Conservation (phyloP, 257 asterid genomes). For the Voacanga thouarsii region DNA sequence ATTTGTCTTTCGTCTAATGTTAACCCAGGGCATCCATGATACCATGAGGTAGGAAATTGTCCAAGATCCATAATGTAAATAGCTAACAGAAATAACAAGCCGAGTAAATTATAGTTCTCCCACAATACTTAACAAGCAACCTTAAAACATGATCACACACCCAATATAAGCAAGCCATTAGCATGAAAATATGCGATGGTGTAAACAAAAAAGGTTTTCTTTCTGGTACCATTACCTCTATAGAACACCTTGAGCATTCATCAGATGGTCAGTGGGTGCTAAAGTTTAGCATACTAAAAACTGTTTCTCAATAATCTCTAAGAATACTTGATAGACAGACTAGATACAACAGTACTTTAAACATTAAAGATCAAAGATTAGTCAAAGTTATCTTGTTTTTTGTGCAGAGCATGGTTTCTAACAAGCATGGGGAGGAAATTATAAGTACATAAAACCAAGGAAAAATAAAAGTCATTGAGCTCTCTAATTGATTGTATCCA, state of each 20-base stretch:
- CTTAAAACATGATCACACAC: too few relatives aligned
- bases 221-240: not conserved
- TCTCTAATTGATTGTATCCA: not conserved
- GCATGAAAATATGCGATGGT: not conserved
- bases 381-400: not conserved
- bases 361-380: not conserved
- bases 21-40: not conserved
- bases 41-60: not conserved
- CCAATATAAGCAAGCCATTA: not conserved
- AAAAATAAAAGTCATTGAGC: not conserved
- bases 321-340: not conserved
- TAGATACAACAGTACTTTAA: not conserved
- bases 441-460: not conserved
- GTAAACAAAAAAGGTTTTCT: not conserved
- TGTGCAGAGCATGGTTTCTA: not conserved
- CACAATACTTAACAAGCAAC: not conserved
- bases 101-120: not conserved
- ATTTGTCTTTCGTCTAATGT: not conserved
- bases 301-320: not conserved
- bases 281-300: not conserved
- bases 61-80: too few relatives aligned
- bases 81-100: not conserved
- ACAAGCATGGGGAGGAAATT: not conserved
- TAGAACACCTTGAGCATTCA: not conserved
- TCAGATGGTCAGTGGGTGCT: not conserved